Evolutionary conservation across 768 basidiomycete genomes (phyloP).

Genomic region (Pleurotus tuoliensis): DNA sequence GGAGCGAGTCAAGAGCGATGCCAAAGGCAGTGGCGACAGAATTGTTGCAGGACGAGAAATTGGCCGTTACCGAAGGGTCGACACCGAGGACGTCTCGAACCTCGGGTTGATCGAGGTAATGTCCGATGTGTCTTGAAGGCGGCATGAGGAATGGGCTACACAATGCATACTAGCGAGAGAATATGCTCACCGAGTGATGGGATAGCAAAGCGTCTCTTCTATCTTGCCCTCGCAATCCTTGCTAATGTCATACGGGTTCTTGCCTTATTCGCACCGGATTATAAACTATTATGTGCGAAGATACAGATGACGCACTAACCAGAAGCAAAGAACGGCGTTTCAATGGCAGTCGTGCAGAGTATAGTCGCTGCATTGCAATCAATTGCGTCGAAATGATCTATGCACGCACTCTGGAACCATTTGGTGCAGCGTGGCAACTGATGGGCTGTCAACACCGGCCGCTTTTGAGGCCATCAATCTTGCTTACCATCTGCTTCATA

Average conservation of each 20-base stretch:
- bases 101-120: constrained; percentile 58
- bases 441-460: no score
- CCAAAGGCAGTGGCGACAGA: constrained; percentile 48
- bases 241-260: constrained; percentile 70
- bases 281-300: constrained; percentile 27
- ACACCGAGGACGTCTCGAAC: constrained; percentile 61
- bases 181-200: constrained; percentile 30
- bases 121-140: constrained; percentile 42
- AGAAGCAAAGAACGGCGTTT: constrained; percentile 33
- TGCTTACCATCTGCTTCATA: constrained; percentile 55
- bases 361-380: constrained; percentile 56
- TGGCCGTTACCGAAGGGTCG: constrained; percentile 34
- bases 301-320: constrained; percentile 22
- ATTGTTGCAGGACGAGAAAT: constrained; percentile 30
- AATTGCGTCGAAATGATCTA: constrained; percentile 61
- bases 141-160: neutral
- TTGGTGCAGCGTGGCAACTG: constrained; percentile 65
- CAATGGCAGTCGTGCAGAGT: constrained; percentile 59
- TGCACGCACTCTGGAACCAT: constrained; percentile 50
- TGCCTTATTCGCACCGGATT: constrained; percentile 37
- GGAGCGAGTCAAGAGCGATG: constrained; percentile 35
- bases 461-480: neutral
- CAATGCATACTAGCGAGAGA: neutral
- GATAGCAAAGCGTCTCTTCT: constrained; percentile 52
- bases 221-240: constrained; percentile 50